These are phyloP conservation scores for Stephania japonica DNA, from an alignment of 164 flowering plant genomes.

Conservation along the genomic window DNA sequence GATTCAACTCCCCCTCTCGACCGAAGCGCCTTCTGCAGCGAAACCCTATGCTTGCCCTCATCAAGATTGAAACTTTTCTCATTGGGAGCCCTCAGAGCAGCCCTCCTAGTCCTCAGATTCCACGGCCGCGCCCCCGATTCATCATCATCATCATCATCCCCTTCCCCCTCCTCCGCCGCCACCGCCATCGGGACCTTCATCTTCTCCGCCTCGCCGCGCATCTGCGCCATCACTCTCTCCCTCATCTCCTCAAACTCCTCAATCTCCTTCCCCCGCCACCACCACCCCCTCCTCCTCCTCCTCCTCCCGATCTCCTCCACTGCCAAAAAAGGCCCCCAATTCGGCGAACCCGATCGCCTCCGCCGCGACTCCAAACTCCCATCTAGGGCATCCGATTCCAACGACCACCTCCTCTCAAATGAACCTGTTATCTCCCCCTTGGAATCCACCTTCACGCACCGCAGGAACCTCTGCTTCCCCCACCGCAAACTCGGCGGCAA, in stretches of 20 bases:
- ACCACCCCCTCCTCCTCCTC: neutral
- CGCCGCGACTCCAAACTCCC: conserved; percentile 11
- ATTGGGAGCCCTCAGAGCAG: conserved; percentile 42
- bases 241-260: conserved; percentile 51
- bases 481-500: conserved; percentile 48
- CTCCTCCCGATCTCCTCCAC: conserved; percentile 2
- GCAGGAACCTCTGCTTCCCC: conserved; percentile 50
- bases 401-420: conserved; percentile 23
- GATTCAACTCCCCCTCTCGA: conserved; percentile 9
- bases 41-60: conserved; percentile 14
- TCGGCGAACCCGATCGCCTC: conserved; percentile 9
- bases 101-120: conserved; percentile 76
- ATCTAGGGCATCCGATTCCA: conserved; percentile 6
- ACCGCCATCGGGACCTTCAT: conserved; percentile 38
- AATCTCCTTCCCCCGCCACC: conserved; percentile 20
- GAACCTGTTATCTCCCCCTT: conserved; percentile 9
- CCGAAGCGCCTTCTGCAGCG: conserved; percentile 27
- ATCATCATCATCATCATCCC: neutral
- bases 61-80: conserved; percentile 16
- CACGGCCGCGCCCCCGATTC: conserved; percentile 37
- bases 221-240: conserved; percentile 52
- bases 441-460: conserved; percentile 45
- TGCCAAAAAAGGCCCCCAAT: neutral
- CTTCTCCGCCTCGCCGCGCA: conserved; percentile 44
- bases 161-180: conserved; percentile 14